These are phyloP conservation scores for Penicillium turbatum DNA, from an alignment of 495 filamentous ascomycete genomes.

Conservation along the genomic window DNA sequence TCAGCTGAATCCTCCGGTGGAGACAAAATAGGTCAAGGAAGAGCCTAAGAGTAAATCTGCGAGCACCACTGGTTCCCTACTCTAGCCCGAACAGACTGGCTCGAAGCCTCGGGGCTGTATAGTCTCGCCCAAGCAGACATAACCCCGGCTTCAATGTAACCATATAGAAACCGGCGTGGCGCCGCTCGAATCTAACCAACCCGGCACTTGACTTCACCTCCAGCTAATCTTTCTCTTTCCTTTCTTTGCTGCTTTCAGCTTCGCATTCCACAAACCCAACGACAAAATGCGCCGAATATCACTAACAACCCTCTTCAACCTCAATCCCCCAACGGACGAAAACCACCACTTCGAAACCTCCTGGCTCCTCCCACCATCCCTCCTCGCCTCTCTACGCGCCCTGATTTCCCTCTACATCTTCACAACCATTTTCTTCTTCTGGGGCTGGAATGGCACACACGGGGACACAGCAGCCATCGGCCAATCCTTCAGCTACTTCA, in stretches of 20 bases:
- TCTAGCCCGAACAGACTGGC: no score
- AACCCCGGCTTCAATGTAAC: no score
- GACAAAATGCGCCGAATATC: slow-evolving; percentile 19
- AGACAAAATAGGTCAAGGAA: not conserved
- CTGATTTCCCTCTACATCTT: slow-evolving; percentile 67
- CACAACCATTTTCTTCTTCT: slow-evolving; percentile 62
- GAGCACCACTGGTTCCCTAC: not conserved
- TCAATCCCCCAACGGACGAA: slow-evolving; percentile 47
- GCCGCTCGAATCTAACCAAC: no score
- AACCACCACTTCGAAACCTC: slow-evolving; percentile 68
- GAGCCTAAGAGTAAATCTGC: not conserved
- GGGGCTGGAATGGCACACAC: slow-evolving; percentile 54
- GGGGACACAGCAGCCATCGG: slow-evolving; percentile 36
- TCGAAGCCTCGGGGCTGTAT: no score
- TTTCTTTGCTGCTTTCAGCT: not conserved
- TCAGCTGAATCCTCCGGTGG: no score
- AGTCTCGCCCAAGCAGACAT: no score
- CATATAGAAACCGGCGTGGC: no score
- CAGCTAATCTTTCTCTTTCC: no score
- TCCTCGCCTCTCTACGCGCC: slow-evolving; percentile 55
- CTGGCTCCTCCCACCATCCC: slow-evolving; percentile 64
- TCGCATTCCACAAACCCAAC: not conserved
- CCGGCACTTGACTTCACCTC: no score
- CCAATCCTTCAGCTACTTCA: slow-evolving; percentile 73
- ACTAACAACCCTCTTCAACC: slow-evolving; percentile 25